phyloP scores from a whole-genome alignment of 2,329 filamentous ascomycete species.

The Rosellinia necatrix region DNA sequence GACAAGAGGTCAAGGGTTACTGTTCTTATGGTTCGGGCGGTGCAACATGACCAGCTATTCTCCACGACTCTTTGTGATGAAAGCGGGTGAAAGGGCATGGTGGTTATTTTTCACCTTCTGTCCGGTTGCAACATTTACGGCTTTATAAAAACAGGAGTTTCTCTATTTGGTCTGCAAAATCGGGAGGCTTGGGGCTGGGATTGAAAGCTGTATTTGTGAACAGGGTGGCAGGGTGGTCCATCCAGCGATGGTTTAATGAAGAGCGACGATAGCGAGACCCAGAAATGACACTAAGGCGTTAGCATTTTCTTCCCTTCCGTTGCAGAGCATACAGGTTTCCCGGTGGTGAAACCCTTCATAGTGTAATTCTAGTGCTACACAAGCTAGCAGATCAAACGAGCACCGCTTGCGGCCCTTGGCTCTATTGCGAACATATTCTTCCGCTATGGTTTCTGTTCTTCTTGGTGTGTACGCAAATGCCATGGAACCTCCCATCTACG shows the following conservation, averaged over 20 bases:
- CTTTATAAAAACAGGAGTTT: neutral
- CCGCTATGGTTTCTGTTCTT: neutral
- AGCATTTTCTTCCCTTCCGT: neutral
- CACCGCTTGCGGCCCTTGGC: neutral
- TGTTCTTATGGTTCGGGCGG: neutral
- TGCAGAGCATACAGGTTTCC: neutral
- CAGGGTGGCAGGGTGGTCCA: neutral
- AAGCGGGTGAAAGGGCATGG: neutral
- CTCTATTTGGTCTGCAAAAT: constrained; percentile 5
- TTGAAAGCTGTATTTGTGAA: constrained; percentile 1
- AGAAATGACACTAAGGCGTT: neutral
- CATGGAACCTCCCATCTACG: no score
- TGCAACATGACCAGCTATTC: neutral
- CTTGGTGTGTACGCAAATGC: no score
- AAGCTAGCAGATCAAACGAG: neutral
- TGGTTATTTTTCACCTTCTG: neutral
- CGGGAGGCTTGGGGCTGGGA: neutral
- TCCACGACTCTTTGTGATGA: neutral
- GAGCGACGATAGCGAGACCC: constrained; percentile 12
- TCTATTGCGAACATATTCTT: neutral
- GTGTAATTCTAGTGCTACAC: constrained; percentile 17
- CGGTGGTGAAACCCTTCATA: neutral
- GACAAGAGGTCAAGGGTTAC: neutral
- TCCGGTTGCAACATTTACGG: neutral
- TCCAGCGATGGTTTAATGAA: constrained; percentile 16